Evolutionary conservation across 495 filamentous ascomycete genomes (phyloP).

Genomic region (Talaromyces thailandensis): DNA sequence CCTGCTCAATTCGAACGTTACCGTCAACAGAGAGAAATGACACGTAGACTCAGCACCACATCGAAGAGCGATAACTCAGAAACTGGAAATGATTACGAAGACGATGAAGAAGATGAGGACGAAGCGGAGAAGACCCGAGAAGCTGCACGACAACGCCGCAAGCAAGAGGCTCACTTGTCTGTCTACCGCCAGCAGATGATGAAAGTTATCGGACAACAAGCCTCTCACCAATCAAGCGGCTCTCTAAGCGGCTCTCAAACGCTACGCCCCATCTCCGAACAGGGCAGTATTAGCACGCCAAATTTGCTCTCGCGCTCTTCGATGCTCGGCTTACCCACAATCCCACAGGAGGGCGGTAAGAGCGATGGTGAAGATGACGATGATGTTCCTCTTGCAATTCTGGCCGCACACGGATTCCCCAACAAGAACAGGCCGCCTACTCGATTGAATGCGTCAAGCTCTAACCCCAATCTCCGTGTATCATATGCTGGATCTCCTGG

Average conservation of each 20-base stretch:
- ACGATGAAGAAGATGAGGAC: slow-evolving; percentile 88
- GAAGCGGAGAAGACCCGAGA: slow-evolving; percentile 67
- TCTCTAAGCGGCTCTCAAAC: slow-evolving; percentile 13
- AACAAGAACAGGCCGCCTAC: slow-evolving; percentile 72
- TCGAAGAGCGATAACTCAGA: slow-evolving; percentile 41
- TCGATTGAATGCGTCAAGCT: slow-evolving; percentile 54
- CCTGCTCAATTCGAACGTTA: slow-evolving; percentile 81
- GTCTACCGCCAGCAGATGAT: slow-evolving; percentile 95
- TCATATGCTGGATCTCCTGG: slow-evolving; percentile 30
- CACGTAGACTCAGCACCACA: slow-evolving; percentile 39
- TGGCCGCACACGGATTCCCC: slow-evolving; percentile 90
- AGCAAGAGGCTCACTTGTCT: slow-evolving; percentile 84
- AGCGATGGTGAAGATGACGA: slow-evolving; percentile 71
- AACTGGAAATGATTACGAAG: slow-evolving; percentile 40
- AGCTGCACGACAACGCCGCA: slow-evolving; percentile 65
- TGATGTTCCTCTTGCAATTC: slow-evolving; percentile 78
- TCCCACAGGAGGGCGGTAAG: slow-evolving; percentile 34
- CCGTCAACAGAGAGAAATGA: slow-evolving; percentile 65
- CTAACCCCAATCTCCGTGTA: slow-evolving; percentile 42
- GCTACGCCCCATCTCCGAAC: slow-evolving; percentile 30
- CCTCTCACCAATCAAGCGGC: slow-evolving; percentile 19
- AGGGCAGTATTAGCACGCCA: slow-evolving; percentile 35
- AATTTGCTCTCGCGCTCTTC: slow-evolving; percentile 27
- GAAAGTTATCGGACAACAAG: slow-evolving; percentile 79
- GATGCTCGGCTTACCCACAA: slow-evolving; percentile 18